Base-by-base conservation (phyloP, 1,284 basidiomycete genomes). In the Anthracocystis panici-leucophaei region DNA sequence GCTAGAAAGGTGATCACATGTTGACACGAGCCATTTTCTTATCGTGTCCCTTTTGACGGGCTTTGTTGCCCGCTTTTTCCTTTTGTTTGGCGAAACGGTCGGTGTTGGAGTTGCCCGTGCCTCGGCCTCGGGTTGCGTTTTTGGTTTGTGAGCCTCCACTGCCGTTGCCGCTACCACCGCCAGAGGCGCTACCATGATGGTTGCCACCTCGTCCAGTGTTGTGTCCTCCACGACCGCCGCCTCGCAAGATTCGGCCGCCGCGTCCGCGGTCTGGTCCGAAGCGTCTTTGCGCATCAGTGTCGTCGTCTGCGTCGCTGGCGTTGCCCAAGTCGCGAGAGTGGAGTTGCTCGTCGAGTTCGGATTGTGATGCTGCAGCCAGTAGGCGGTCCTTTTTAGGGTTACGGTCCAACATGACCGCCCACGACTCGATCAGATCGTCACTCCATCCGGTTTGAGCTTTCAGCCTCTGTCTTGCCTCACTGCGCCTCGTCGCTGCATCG, bases 371-470 rank as follows among this genome's bases (percentile, higher is more conserved):
- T n/a, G 75, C 65, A 0, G 75, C 75, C 21, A 79, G 54, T 40
- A 79, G 44, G 20, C 64, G 58, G 33, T 79, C 78, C 35, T 76
- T 78, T n/a, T 49, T 50, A 9, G 78, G 78, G 55, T 79, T 81
- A 31, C 77, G 59, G 35, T 78, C 72, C 33, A 81, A 67, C 77
- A 79, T 79, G 10, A 69, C 65, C 8, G 66, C 79, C 79, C 79
- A 81, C 27, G 77, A 78, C 54, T 81, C 79, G 57, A 81, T 63
- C 48, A 81, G 55, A 23, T 64, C 67, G 29, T 79, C 77, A 35
- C 71, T 74, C 75, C 65, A 79, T 7, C 71, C 68, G 8, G 57
- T 70, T 40, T 64, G 35, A 31, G 52, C 44, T 31, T 55, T 64
- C 35, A 79, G 54, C 35, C 33, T 27, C 45, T 57, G 31, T 21